Conservation (phyloP, 768 basidiomycete species). For the Boletus subcaerulescens region DNA sequence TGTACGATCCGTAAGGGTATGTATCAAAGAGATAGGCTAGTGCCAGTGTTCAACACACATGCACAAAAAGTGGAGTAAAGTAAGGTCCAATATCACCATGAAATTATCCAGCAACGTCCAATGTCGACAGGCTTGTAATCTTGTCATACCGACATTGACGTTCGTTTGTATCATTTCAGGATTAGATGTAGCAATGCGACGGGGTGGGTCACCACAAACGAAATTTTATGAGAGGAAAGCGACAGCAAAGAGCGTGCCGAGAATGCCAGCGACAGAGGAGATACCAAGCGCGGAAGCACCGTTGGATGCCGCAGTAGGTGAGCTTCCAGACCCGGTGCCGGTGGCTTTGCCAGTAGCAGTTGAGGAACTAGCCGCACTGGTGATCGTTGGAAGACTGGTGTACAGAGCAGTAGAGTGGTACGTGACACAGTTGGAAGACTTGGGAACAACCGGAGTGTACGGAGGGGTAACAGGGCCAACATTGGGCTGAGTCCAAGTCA, state of each 20-base stretch:
- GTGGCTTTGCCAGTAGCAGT: constrained; percentile 3
- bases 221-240: constrained; percentile 37
- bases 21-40: constrained; percentile 16
- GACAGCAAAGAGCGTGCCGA: constrained; percentile 36
- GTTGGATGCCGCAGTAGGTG: constrained; percentile 16
- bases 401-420: constrained; percentile 38
- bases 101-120: not conserved
- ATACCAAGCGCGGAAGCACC: constrained; percentile 26
- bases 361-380: not conserved
- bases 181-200: not conserved
- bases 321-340: constrained; percentile 13
- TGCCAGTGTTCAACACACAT: constrained; percentile 26
- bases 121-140: not conserved
- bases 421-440: constrained; percentile 45
- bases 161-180: constrained; percentile 1
- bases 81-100: constrained; percentile 9
- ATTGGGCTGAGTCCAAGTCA: constrained; percentile 44
- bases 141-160: not conserved
- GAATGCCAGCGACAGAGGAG: constrained; percentile 33
- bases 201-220: not conserved
- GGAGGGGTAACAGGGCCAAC: constrained; percentile 34
- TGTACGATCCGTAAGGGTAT: constrained; percentile 20
- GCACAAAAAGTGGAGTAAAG: constrained; percentile 4
- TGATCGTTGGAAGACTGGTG: constrained; percentile 20
- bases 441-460: constrained; percentile 39